phyloP scores from a whole-genome alignment of 306 rosid species.

The Geum urbanum region DNA sequence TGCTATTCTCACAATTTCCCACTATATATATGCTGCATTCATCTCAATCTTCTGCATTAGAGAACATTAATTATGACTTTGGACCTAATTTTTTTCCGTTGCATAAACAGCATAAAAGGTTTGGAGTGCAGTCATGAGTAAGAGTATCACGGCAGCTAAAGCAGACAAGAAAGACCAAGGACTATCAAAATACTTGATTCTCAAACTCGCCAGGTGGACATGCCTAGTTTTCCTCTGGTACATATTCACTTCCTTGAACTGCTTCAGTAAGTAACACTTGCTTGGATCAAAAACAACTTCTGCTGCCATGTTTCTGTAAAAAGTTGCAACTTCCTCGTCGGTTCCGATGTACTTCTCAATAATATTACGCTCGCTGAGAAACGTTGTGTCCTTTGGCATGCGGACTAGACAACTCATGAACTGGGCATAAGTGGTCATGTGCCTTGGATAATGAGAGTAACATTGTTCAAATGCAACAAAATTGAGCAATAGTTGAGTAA shows the following conservation, averaged over 20 bases:
- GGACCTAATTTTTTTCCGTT: too few relatives aligned
- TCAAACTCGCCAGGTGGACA: constrained; percentile 52
- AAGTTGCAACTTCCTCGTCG: constrained; percentile 38
- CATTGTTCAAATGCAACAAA: constrained; percentile 69
- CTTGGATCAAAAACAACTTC: constrained; percentile 49
- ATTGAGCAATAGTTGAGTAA: constrained; percentile 12
- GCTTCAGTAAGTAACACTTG: constrained; percentile 25
- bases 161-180: constrained; percentile 64
- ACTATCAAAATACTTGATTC: constrained; percentile 47
- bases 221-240: constrained; percentile 44
- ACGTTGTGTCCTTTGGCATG: constrained; percentile 42
- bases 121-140: constrained; percentile 45
- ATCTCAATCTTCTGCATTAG: too few relatives aligned
- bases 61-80: too few relatives aligned
- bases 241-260: constrained; percentile 40
- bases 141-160: constrained; percentile 38
- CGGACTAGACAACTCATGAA: constrained; percentile 45
- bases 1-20: too few relatives aligned
- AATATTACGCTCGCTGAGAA: constrained; percentile 38
- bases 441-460: constrained; percentile 17
- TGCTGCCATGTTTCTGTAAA: constrained; percentile 38
- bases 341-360: constrained; percentile 52
- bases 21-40: too few relatives aligned
- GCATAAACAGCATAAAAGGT: constrained; percentile 8
- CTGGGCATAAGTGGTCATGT: constrained; percentile 39